Percentiles rank a stretch among this genome's conserved stretches.
Conservation (phyloP, 371 early-diverging fungal species). For the Rhizomucor miehei region DNA sequence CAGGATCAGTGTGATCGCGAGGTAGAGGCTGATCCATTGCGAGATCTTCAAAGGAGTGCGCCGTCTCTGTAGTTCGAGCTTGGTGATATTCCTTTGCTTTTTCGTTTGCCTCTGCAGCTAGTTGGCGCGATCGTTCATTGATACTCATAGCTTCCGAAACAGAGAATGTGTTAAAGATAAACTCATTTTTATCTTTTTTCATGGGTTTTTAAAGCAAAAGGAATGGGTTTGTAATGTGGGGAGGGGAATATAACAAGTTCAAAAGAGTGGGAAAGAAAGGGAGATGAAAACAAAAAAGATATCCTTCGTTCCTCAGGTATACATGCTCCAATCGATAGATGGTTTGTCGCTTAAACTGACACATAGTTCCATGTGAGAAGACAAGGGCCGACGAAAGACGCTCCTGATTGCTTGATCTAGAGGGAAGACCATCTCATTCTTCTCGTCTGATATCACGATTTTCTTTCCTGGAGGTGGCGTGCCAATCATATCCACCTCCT, state of each 20-base stretch:
- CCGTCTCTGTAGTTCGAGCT: background rate
- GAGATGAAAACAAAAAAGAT: conserved; percentile 4
- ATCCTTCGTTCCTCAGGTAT: conserved; percentile 5
- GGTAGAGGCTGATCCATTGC: background rate
- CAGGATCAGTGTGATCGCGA: background rate
- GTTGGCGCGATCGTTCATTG: background rate
- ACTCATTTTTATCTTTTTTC: background rate
- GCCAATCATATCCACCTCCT: conserved; percentile 40
- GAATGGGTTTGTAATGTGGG: background rate
- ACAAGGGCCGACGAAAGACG: conserved; percentile 29
- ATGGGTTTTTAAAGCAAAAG: background rate
- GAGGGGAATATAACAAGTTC: conserved; percentile 1
- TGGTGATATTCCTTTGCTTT: background rate
- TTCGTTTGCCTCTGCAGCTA: background rate
- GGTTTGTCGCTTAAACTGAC: conserved; percentile 38
- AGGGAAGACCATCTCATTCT: conserved; percentile 37
- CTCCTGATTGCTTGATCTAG: conserved; percentile 43
- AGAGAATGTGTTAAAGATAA: background rate
- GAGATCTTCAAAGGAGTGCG: background rate
- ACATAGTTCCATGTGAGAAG: conserved; percentile 40
- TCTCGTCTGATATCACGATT: conserved; percentile 39
- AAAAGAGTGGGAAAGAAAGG: conserved; percentile 6
- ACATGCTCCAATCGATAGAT: conserved; percentile 43
- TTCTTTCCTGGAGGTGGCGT: conserved; percentile 46
- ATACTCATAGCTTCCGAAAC: background rate